These are phyloP conservation scores for Suillus subalutaceus DNA, from an alignment of 768 basidiomycete species.

Conservation along the genomic window DNA sequence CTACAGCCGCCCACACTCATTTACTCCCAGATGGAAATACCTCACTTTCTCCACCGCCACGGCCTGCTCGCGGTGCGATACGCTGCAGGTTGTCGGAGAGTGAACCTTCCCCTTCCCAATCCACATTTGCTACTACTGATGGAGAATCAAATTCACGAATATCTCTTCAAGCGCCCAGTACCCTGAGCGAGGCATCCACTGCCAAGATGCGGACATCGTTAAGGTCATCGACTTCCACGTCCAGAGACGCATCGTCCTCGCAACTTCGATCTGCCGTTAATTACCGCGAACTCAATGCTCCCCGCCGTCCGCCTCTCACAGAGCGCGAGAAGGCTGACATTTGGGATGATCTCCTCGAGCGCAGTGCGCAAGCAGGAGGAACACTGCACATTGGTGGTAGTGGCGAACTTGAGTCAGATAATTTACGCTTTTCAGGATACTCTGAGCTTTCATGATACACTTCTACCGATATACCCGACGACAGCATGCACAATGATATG, in stretches of 20 bases:
- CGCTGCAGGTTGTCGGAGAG: constrained; percentile 17
- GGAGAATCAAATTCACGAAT: constrained; percentile 12
- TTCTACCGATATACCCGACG: neutral
- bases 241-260: constrained; percentile 17
- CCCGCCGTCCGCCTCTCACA: constrained; percentile 45
- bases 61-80: constrained; percentile 17
- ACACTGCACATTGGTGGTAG: constrained; percentile 59
- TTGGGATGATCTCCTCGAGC: constrained; percentile 70
- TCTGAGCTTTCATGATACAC: constrained; percentile 21
- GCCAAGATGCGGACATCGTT: constrained; percentile 25
- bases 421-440: constrained; percentile 38
- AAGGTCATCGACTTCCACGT: constrained; percentile 16
- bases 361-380: constrained; percentile 72
- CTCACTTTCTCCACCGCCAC: constrained; percentile 30
- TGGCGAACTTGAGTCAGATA: constrained; percentile 48
- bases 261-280: constrained; percentile 37
- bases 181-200: constrained; percentile 36
- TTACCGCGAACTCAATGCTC: constrained; percentile 50
- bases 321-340: constrained; percentile 72
- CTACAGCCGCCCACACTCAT: constrained; percentile 6
- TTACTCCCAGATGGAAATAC: constrained; percentile 22
- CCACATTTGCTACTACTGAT: neutral
- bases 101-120: constrained; percentile 11
- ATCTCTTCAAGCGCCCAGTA: constrained; percentile 22
- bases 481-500: constrained; percentile 13